These are phyloP conservation scores for Ogataea kodamae DNA, from an alignment of 805 yeast species.

Conservation along the genomic window DNA sequence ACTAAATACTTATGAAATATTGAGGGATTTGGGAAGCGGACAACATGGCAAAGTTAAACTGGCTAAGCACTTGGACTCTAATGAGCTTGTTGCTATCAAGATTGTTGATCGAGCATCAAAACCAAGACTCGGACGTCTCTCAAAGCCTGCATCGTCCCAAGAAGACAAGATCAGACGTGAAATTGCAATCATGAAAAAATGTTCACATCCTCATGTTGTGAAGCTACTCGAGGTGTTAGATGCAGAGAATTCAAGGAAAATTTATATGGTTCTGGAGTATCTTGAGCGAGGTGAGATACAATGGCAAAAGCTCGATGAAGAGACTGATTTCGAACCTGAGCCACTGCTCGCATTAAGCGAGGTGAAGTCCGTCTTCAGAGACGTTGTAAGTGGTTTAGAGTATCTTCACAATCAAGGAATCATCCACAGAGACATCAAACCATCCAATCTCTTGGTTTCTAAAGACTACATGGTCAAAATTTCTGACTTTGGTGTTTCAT, in stretches of 20 bases:
- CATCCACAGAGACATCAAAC: slow-evolving; percentile 93
- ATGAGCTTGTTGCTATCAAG: slow-evolving; percentile 83
- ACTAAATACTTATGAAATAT: slow-evolving; percentile 84
- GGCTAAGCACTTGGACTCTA: slow-evolving; percentile 66
- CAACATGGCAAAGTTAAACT: slow-evolving; percentile 98
- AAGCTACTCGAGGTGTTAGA: slow-evolving; percentile 82
- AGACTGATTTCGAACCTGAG: slow-evolving; percentile 30
- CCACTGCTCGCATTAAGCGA: slow-evolving; percentile 69
- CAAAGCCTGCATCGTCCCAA: slow-evolving; percentile 34
- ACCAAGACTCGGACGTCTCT: slow-evolving; percentile 45
- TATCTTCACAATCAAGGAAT: slow-evolving; percentile 88
- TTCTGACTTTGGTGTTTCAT: slow-evolving; percentile 95
- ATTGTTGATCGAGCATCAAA: slow-evolving; percentile 75
- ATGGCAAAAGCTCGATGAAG: slow-evolving; percentile 56
- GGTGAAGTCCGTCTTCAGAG: slow-evolving; percentile 71
- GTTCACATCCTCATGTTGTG: slow-evolving; percentile 91
- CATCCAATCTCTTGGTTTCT: slow-evolving; percentile 80
- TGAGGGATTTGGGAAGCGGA: slow-evolving; percentile 88
- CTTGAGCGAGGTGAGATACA: slow-evolving; percentile 85
- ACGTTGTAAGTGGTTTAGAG: slow-evolving; percentile 83
- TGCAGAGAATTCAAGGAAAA: slow-evolving; percentile 77
- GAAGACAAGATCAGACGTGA: slow-evolving; percentile 81
- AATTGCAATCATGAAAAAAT: slow-evolving; percentile 89
- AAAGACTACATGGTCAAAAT: slow-evolving; percentile 76
- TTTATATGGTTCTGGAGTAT: slow-evolving; percentile 86